phyloP scores from a whole-genome alignment of 2,329 filamentous ascomycete genomes.

The Fusarium palustre region DNA sequence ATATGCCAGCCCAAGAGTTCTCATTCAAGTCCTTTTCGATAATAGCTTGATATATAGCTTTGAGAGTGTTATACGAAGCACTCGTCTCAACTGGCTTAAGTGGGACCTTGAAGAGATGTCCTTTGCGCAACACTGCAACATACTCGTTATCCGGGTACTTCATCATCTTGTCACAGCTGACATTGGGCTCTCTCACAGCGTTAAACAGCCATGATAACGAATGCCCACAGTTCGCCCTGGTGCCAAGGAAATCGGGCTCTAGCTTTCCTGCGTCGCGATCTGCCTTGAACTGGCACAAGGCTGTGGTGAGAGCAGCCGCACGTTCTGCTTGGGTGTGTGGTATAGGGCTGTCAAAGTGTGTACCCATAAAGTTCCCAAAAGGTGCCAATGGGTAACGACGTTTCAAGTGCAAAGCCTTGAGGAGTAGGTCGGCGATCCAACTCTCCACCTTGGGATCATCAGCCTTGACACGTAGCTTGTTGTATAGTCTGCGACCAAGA shows the following conservation, averaged over 20 bases:
- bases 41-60: neutral
- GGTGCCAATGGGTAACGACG: conserved; percentile 13
- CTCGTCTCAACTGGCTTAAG: neutral
- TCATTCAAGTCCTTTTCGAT: neutral
- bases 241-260: conserved; percentile 4
- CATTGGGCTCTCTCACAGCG: conserved; percentile 8
- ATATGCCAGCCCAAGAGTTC: conserved; percentile 2
- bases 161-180: conserved; percentile 19
- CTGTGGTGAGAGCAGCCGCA: conserved; percentile 3
- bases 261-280: neutral
- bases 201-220: conserved; percentile 14
- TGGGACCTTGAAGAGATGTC: conserved; percentile 6
- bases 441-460: conserved; percentile 11
- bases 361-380: conserved; percentile 10
- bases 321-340: conserved; percentile 2
- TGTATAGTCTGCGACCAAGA: conserved; percentile 12
- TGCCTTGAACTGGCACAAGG: conserved; percentile 6
- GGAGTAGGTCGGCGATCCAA: conserved; percentile 11
- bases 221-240: conserved; percentile 1
- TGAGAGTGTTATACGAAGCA: neutral
- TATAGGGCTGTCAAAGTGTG: neutral
- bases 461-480: neutral
- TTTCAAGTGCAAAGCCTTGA: conserved; percentile 9
- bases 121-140: conserved; percentile 1
- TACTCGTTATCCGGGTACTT: conserved; percentile 5